Evolutionary conservation across 148 eudicot species (phyloP).

Genomic region (Simmondsia chinensis): DNA sequence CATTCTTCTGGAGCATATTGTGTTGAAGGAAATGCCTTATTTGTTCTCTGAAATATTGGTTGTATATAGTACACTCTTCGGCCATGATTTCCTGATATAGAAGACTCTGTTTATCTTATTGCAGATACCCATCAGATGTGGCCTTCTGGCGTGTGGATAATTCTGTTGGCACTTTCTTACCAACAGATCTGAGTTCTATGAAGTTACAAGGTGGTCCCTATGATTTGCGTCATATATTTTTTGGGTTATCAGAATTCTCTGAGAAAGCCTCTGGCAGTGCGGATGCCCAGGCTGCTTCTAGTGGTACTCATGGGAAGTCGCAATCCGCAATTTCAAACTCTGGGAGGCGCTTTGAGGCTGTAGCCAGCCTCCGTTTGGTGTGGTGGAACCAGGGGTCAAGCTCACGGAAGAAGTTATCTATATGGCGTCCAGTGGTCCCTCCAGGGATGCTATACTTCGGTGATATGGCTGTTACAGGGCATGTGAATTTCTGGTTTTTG

Average conservation of each 20-base stretch:
- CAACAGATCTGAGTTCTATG: slow-evolving; percentile 55
- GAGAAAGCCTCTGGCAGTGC: slow-evolving; percentile 20
- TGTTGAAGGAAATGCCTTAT: too few species aligned
- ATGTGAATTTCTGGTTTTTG: slow-evolving; percentile 12
- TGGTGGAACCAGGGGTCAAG: slow-evolving; percentile 95
- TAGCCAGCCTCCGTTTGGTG: slow-evolving; percentile 64
- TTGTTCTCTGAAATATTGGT: too few species aligned
- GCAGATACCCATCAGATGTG: slow-evolving; percentile 32
- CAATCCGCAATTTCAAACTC: slow-evolving; percentile 39
- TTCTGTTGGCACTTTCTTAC: slow-evolving; percentile 80
- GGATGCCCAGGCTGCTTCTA: slow-evolving; percentile 14
- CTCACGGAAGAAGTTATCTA: slow-evolving; percentile 70
- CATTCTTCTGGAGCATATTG: too few species aligned
- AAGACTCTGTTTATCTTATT: slow-evolving; percentile 3
- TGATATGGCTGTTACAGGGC: slow-evolving; percentile 92
- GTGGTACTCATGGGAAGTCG: slow-evolving; percentile 17
- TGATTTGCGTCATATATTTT: slow-evolving; percentile 65
- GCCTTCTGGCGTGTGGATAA: slow-evolving; percentile 95
- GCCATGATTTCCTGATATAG: not conserved
- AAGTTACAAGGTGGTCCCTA: slow-evolving; percentile 52
- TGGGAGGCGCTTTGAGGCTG: slow-evolving; percentile 50
- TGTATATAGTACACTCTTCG: too few species aligned
- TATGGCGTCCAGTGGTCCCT: slow-evolving; percentile 92
- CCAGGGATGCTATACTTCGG: slow-evolving; percentile 91
- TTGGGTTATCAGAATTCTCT: slow-evolving; percentile 40